A percentile compares a stretch with the other conserved stretches of the same genome.
Conservation (phyloP, 2,329 filamentous ascomycete genomes). For the Calonectria fujianensis region DNA sequence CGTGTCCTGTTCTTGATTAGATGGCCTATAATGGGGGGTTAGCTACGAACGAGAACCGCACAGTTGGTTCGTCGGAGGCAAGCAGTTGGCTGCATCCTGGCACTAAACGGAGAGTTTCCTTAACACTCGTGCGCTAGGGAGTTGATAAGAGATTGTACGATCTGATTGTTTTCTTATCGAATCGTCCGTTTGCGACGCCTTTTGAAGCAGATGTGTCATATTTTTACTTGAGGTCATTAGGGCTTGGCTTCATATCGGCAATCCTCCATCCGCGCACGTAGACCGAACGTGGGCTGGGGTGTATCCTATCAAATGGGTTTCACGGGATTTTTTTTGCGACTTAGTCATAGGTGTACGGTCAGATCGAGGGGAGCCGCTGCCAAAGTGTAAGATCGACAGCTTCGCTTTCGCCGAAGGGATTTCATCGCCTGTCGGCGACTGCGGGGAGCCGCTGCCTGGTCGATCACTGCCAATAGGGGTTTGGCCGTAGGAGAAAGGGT, state of each 20-base stretch:
- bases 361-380: slow-evolving; percentile 24
- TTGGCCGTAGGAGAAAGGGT: slow-evolving; percentile 31
- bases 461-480: slow-evolving; percentile 51
- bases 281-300: neutral
- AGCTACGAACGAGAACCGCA: slow-evolving; percentile 26
- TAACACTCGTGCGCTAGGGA: slow-evolving; percentile 23
- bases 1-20: slow-evolving; percentile 33
- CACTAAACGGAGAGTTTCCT: slow-evolving; percentile 22
- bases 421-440: slow-evolving; percentile 45
- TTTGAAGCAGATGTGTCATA: slow-evolving; percentile 17
- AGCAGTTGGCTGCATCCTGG: slow-evolving; percentile 19
- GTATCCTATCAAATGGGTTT: slow-evolving; percentile 30
- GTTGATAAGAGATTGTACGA: slow-evolving; percentile 31
- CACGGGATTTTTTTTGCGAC: slow-evolving; percentile 25
- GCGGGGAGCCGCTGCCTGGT: slow-evolving; percentile 44
- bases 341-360: slow-evolving; percentile 12
- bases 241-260: slow-evolving; percentile 38
- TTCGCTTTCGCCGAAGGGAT: slow-evolving; percentile 51
- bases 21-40: slow-evolving; percentile 26
- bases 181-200: slow-evolving; percentile 8
- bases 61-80: slow-evolving; percentile 31
- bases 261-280: slow-evolving; percentile 19
- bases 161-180: slow-evolving; percentile 12
- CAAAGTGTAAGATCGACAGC: slow-evolving; percentile 51
- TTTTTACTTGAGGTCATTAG: slow-evolving; percentile 22